Base-by-base conservation (phyloP, 306 rosid genomes). In the Gillenia trifoliata region DNA sequence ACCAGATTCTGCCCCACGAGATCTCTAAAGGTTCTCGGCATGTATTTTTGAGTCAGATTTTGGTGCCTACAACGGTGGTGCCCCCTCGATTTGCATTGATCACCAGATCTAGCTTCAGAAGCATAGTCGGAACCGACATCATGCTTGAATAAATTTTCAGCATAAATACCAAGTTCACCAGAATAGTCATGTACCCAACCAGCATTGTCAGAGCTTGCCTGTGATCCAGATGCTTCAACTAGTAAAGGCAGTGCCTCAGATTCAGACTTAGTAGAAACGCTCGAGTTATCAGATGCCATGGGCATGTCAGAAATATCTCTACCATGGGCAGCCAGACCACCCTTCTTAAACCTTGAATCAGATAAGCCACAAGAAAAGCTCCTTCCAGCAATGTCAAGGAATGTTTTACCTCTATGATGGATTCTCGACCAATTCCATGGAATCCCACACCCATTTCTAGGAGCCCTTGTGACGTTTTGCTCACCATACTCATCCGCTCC, bases 361-460 rank as follows among this genome's bases (percentile, higher is more conserved):
- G 99, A 89, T 71, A 89, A 84, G 71, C 99, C 99, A 84, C 99
- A 95, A 70, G 99, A 81, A 7, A 95, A 85, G 80, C 99, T 90
- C 83, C 96, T 85, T 65, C 99, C 99, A 76, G 99, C 99, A 78
- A 83, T 82, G 86, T 95, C 99, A 79, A 95, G 87, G 82, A 95
- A 78, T 61, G 95, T 83, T 80, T 90, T 95, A 68, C 99, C 93
- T 74, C 99, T 86, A 57, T 92, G 85, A 83, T 95, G 99, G 85
- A 95, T 95, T 77, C 93, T 88, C 60, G 99, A 95, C 99, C 99
- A 95, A 81, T 92, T 95, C 96, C 96, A 95, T 13, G 98, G 99
- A 80, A 95, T 86, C 63, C 99, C 99, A 76, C 99, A 95, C 60
- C 98, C 97, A 74, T 95, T 95, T 80, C 83, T 82, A 29, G 99